These are phyloP conservation scores for Angomonas desouzai DNA, from an alignment of 208 protist species.

Conservation along the genomic window DNA sequence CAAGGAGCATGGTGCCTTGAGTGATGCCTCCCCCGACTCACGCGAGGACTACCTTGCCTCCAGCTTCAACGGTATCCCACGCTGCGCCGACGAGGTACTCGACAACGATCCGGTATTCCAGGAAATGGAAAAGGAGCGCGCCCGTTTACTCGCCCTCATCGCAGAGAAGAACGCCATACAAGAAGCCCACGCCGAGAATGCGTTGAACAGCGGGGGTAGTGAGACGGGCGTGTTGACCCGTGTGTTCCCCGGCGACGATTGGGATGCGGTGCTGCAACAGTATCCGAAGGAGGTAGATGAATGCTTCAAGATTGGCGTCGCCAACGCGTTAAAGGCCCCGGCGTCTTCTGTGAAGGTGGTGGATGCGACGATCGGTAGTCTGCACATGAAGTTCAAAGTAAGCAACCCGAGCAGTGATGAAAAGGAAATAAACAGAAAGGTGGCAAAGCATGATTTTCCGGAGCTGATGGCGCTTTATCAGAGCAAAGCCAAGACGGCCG, in stretches of 20 bases:
- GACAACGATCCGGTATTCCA: background rate
- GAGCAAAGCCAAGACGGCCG: background rate
- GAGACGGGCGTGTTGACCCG: slow-evolving; percentile 52
- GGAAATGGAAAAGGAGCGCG: slow-evolving; percentile 37
- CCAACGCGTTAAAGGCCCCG: slow-evolving; percentile 16
- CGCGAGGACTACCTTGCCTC: background rate
- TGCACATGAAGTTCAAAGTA: slow-evolving; percentile 21
- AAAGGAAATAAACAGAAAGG: slow-evolving; percentile 22
- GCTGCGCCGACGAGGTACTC: background rate
- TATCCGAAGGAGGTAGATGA: slow-evolving; percentile 66
- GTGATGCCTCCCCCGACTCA: background rate
- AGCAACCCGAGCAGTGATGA: slow-evolving; percentile 28
- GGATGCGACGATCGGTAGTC: slow-evolving; percentile 24
- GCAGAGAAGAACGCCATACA: slow-evolving; percentile 21
- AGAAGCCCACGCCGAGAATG: slow-evolving; percentile 30
- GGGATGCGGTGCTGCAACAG: background rate
- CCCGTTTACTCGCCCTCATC: slow-evolving; percentile 26
- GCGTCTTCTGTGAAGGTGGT: slow-evolving; percentile 11
- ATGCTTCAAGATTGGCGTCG: slow-evolving; percentile 34
- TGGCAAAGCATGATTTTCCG: background rate
- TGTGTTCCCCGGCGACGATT: slow-evolving; percentile 19
- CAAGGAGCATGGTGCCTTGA: too few species aligned
- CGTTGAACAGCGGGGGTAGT: slow-evolving; percentile 62
- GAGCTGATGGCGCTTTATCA: background rate
- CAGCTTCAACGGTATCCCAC: background rate